Conservation (phyloP, 2,329 filamentous ascomycete species). For the Aspergillus novofumigatus region DNA sequence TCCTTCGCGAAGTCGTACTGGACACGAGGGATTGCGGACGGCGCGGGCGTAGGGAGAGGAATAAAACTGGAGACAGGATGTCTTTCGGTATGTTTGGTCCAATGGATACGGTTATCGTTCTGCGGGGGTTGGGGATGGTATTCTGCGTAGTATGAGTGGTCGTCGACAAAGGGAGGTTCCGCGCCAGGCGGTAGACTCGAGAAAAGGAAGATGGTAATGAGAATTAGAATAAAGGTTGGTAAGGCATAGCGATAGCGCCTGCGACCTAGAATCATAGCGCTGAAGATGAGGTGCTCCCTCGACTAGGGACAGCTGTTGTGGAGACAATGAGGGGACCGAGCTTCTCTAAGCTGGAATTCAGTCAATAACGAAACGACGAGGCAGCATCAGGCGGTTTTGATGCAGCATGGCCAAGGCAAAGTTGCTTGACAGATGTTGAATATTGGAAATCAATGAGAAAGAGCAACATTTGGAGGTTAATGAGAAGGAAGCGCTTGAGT, state of each 20-base stretch:
- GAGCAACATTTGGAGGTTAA: not conserved
- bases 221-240: conserved; percentile 22
- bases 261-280: conserved; percentile 23
- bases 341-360: conserved; percentile 1
- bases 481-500: not conserved
- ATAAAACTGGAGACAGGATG: conserved; percentile 73
- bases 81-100: conserved; percentile 67
- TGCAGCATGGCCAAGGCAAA: conserved; percentile 3
- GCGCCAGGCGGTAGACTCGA: conserved; percentile 19
- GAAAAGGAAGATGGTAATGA: conserved; percentile 21
- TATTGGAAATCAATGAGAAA: not conserved
- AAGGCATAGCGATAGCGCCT: conserved; percentile 24
- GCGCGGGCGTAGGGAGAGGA: conserved; percentile 65
- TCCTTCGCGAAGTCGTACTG: conserved; percentile 70
- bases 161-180: conserved; percentile 11
- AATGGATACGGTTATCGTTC: conserved; percentile 49
- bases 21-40: conserved; percentile 68
- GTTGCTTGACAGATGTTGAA: not conserved
- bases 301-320: not conserved
- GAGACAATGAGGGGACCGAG: not conserved
- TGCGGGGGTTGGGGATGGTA: conserved; percentile 3
- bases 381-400: conserved; percentile 1
- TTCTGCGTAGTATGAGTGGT: conserved; percentile 12
- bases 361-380: not conserved
- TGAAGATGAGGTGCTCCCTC: not conserved